Percentiles rank a stretch among this genome's conserved stretches.
Conservation (phyloP, 495 filamentous ascomycete genomes). For the Penicillium verhagenii region DNA sequence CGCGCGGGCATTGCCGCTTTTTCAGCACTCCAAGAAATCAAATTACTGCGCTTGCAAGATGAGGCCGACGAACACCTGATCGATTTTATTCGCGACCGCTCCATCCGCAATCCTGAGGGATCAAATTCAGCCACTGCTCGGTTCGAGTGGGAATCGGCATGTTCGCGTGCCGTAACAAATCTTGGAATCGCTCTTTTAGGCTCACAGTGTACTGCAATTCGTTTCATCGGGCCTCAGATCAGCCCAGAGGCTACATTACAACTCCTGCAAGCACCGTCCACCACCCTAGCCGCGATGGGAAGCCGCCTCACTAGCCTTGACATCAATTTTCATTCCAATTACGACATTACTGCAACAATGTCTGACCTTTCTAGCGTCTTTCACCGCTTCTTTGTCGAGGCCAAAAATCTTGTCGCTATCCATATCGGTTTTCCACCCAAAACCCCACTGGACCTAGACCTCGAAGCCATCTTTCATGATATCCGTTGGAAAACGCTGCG, state of each 20-base stretch:
- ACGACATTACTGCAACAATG: constrained; percentile 56
- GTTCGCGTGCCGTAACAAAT: constrained; percentile 58
- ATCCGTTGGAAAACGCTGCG: constrained; percentile 60
- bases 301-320: constrained; percentile 57
- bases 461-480: constrained; percentile 63
- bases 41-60: constrained; percentile 63
- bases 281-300: constrained; percentile 51
- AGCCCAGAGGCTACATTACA: constrained; percentile 57
- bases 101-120: not conserved
- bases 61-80: constrained; percentile 54
- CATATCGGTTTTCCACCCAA: constrained; percentile 64
- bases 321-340: constrained; percentile 57
- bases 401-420: constrained; percentile 60
- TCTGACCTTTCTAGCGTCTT: constrained; percentile 54
- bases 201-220: constrained; percentile 53
- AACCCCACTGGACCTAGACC: constrained; percentile 52
- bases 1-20: constrained; percentile 57
- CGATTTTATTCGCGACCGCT: constrained; percentile 32
- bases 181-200: constrained; percentile 56
- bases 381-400: constrained; percentile 54
- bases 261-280: constrained; percentile 45
- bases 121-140: constrained; percentile 19
- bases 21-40: constrained; percentile 60
- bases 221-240: constrained; percentile 65
- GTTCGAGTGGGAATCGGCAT: constrained; percentile 63